These are phyloP conservation scores for Scheffersomyces segobiensis DNA, from an alignment of 1,139 yeast species.

Conservation along the genomic window DNA sequence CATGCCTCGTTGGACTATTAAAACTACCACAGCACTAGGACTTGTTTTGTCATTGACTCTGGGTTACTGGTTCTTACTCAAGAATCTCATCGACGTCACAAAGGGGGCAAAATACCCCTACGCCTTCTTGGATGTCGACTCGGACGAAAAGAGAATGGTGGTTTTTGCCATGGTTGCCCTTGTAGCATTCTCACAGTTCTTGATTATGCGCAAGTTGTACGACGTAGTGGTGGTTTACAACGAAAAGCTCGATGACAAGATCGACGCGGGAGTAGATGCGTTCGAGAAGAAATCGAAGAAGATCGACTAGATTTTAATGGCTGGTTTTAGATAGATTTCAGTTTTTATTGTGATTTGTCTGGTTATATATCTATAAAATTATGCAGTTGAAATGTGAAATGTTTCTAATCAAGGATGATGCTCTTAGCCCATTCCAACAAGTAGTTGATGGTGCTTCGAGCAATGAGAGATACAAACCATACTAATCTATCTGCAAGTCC, in stretches of 20 bases:
- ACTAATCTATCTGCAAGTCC: conserved; percentile 5
- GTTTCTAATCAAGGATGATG: background rate
- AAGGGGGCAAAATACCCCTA: conserved; percentile 58
- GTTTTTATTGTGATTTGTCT: background rate
- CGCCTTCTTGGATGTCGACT: conserved; percentile 59
- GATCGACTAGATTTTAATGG: background rate
- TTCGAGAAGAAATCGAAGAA: conserved; percentile 9
- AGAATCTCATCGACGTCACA: conserved; percentile 45
- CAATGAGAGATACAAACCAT: conserved; percentile 7
- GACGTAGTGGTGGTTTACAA: conserved; percentile 20
- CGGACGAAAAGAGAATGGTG: conserved; percentile 38
- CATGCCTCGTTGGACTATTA: conserved; percentile 49
- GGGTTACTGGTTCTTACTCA: conserved; percentile 56
- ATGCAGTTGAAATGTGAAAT: background rate
- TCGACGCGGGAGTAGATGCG: conserved; percentile 11
- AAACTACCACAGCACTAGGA: conserved; percentile 38
- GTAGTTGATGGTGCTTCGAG: background rate
- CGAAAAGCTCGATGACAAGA: conserved; percentile 11
- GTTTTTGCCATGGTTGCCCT: conserved; percentile 54
- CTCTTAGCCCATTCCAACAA: background rate
- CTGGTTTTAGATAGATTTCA: background rate
- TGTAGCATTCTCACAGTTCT: conserved; percentile 41
- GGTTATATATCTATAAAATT: background rate
- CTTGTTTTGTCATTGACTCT: conserved; percentile 40
- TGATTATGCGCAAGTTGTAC: conserved; percentile 28